phyloP scores from a whole-genome alignment of 805 yeast species.

The Lipomyces japonicus region DNA sequence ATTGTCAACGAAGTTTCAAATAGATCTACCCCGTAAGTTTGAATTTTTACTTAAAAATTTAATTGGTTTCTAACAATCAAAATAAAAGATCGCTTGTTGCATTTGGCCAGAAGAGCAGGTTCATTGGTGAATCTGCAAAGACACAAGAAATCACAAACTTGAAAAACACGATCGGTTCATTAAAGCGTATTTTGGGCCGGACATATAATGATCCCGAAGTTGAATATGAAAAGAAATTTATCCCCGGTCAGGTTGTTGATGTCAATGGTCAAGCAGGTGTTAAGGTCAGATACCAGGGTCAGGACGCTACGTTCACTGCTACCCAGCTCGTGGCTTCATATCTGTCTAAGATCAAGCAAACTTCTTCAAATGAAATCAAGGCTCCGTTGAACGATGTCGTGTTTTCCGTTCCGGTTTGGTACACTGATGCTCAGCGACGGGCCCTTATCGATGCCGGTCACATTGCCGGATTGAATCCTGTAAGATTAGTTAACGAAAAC shows the following conservation, averaged over 20 bases:
- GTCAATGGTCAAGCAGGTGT: constrained; percentile 64
- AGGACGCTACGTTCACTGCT: constrained; percentile 73
- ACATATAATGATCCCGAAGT: constrained; percentile 71
- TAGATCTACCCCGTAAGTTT: constrained; percentile 80
- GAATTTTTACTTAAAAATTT: background rate
- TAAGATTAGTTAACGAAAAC: constrained; percentile 93
- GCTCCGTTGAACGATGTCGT: constrained; percentile 80
- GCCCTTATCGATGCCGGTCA: constrained; percentile 92
- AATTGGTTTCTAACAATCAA: constrained; percentile 6
- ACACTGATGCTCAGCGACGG: constrained; percentile 93
- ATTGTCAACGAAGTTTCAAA: constrained; percentile 98
- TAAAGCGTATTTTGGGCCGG: constrained; percentile 89
- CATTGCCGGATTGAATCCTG: constrained; percentile 97
- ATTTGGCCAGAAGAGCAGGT: constrained; percentile 83
- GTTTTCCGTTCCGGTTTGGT: constrained; percentile 96
- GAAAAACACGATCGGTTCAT: constrained; percentile 91
- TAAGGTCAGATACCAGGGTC: constrained; percentile 78
- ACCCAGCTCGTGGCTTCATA: constrained; percentile 94
- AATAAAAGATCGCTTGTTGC: constrained; percentile 78
- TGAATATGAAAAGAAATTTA: constrained; percentile 64
- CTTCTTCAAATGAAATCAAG: constrained; percentile 77
- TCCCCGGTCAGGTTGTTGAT: constrained; percentile 67
- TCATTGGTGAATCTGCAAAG: constrained; percentile 93
- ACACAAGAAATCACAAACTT: constrained; percentile 94
- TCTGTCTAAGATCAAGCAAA: constrained; percentile 82